A percentile compares a stretch with the other conserved stretches of the same genome.
Evolutionary conservation across 768 basidiomycete genomes (phyloP).

Genomic region (Suillus subalutaceus): DNA sequence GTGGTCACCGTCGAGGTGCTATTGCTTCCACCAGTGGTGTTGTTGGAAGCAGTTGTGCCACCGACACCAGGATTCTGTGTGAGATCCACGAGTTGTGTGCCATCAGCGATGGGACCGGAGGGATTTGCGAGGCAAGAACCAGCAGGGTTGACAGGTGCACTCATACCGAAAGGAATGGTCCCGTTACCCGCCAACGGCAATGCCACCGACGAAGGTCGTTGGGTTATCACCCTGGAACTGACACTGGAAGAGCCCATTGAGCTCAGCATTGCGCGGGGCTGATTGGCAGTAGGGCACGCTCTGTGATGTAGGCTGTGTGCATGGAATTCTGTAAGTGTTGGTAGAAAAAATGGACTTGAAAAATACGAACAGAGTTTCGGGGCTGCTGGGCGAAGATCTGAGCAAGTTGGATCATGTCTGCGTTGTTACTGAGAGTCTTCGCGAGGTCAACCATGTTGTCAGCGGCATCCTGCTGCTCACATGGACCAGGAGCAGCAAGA

Average conservation of each 20-base stretch:
- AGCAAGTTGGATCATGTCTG: slow-evolving; percentile 51
- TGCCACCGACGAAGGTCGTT: slow-evolving; percentile 47
- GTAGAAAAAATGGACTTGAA: not conserved
- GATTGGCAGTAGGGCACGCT: slow-evolving; percentile 56
- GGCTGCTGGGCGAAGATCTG: slow-evolving; percentile 62
- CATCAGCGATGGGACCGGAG: slow-evolving; percentile 51
- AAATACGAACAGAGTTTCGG: slow-evolving; percentile 49
- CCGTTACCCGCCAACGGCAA: slow-evolving; percentile 45
- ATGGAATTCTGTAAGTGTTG: not conserved
- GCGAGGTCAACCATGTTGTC: slow-evolving; percentile 53
- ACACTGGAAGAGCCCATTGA: slow-evolving; percentile 60
- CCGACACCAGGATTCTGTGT: slow-evolving; percentile 39
- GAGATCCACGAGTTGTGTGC: slow-evolving; percentile 43
- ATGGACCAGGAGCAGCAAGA: slow-evolving; percentile 56
- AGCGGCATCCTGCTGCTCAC: slow-evolving; percentile 59
- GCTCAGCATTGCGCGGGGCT: slow-evolving; percentile 53
- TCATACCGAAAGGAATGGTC: slow-evolving; percentile 56
- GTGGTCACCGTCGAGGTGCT: slow-evolving; percentile 8
- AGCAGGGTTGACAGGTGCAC: slow-evolving; percentile 41
- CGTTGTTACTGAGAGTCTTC: slow-evolving; percentile 45
- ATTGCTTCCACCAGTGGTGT: slow-evolving; percentile 9
- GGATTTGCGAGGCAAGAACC: slow-evolving; percentile 56
- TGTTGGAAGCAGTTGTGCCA: not conserved
- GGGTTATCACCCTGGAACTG: slow-evolving; percentile 54
- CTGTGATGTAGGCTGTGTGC: slow-evolving; percentile 41